phyloP scores from a whole-genome alignment of 768 basidiomycete genomes.

The Lactarius sp. region DNA sequence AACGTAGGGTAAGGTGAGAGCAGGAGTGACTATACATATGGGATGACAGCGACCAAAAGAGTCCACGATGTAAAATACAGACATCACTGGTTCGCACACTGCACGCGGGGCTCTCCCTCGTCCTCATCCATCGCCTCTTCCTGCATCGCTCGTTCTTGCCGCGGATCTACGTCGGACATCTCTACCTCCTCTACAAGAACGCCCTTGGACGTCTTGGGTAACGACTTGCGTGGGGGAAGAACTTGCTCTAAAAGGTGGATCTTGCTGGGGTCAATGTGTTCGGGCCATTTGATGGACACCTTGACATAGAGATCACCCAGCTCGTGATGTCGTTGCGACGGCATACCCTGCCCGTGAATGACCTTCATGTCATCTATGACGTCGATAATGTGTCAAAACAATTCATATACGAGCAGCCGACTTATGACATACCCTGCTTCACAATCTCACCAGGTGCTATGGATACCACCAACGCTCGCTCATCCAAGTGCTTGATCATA shows the following conservation, averaged over 20 bases:
- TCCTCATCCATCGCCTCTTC: slow-evolving; percentile 92
- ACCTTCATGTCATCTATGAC: slow-evolving; percentile 78
- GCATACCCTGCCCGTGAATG: slow-evolving; percentile 95
- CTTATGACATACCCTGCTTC: slow-evolving; percentile 70
- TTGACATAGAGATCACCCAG: slow-evolving; percentile 89
- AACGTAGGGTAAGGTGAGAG: slow-evolving; percentile 13
- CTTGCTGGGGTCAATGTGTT: slow-evolving; percentile 58
- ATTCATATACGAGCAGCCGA: background rate
- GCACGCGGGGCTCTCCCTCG: slow-evolving; percentile 84
- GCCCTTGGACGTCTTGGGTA: slow-evolving; percentile 65
- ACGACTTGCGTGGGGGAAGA: slow-evolving; percentile 68
- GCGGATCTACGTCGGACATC: slow-evolving; percentile 72
- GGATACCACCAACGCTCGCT: slow-evolving; percentile 78
- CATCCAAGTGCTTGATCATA: slow-evolving; percentile 88
- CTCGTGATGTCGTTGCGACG: slow-evolving; percentile 96
- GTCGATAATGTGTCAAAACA: slow-evolving; percentile 7
- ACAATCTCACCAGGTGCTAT: slow-evolving; percentile 87
- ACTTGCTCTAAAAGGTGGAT: slow-evolving; percentile 78
- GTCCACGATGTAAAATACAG: slow-evolving; percentile 14
- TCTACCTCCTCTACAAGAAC: slow-evolving; percentile 78
- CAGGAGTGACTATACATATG: slow-evolving; percentile 19
- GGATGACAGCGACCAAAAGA: slow-evolving; percentile 12
- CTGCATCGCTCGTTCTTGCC: slow-evolving; percentile 48
- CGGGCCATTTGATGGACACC: slow-evolving; percentile 86
- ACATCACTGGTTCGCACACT: slow-evolving; percentile 85